Evolutionary conservation across 2,329 filamentous ascomycete species (phyloP), one percentile per base, ranked within the genome.

Genomic region (Parastagonospora avenae): DNA sequence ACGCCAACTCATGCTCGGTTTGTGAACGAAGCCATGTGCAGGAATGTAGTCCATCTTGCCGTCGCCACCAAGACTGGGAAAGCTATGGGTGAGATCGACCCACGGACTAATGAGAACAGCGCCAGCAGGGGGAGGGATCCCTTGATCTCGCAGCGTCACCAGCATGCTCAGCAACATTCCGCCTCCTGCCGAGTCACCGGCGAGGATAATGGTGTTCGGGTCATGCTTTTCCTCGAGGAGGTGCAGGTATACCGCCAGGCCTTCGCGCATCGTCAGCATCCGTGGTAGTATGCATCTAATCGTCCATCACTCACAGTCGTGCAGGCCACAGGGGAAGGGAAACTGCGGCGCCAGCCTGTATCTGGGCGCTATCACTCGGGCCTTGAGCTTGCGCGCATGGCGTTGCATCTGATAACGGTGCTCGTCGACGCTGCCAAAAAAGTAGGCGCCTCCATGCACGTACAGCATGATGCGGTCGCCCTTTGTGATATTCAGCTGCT

Each of bases 371-470:
- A 97, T 86, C 7, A 97, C 89, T 48, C 92, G 83, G 14, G 92
- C 93, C 74, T 94, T 92, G 54, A 99, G 81, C 76, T 97, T 97
- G 46, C 94, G 84, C 27, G 94, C 94, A 80, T 97, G 92, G 42
- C 93, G 84, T 74, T 99, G 94, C 81, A 99, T 86, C 80, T 97
- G 93, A 76, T 97, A 97, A n/a, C 94, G 87, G 77, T 97, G 94
- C 73, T 96, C 92, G 68, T 97, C 92, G 32, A 97, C 88, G 63
- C 91, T 95, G 11, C 94, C 93, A 71, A 99, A 97, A 76, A 88
- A 99, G 75, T 96, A 97, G 15, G 90, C 93, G 6, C 93, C 93
- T 11, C 94, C 94, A 68, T 97, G 94, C 16, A 97, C 81, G 74
- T 97, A 97, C 19, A 99, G 79, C 84, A 97, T 96, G 50, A 96